Conservation (phyloP, 2,329 filamentous ascomycete genomes). For the Penicillium olsonii region DNA sequence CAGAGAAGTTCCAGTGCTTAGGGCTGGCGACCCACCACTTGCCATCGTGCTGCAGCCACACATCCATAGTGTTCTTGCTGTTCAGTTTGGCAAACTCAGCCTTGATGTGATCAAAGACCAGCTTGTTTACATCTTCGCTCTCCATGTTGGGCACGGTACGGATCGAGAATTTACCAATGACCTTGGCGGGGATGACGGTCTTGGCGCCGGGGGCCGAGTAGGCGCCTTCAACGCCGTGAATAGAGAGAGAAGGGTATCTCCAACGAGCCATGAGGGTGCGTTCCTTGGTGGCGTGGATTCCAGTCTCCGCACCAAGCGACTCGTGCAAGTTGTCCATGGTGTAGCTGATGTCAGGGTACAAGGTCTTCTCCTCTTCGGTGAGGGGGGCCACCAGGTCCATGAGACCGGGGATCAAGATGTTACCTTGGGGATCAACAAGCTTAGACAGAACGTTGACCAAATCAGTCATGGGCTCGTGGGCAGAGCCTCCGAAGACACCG, state of each 20-base stretch:
- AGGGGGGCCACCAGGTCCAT: conserved; percentile 89
- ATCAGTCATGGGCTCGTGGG: conserved; percentile 98
- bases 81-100: conserved; percentile 81
- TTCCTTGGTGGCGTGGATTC: conserved; percentile 87
- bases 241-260: conserved; percentile 88
- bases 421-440: conserved; percentile 85
- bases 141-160: conserved; percentile 98
- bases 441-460: conserved; percentile 77
- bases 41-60: conserved; percentile 81
- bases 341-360: conserved; percentile 91
- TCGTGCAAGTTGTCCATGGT: conserved; percentile 95
- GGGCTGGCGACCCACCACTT: conserved; percentile 99
- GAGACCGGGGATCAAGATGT: conserved; percentile 92
- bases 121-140: conserved; percentile 80
- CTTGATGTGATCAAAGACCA: conserved; percentile 81
- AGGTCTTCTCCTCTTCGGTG: conserved; percentile 77
- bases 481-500: conserved; percentile 93
- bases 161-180: conserved; percentile 97
- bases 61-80: conserved; percentile 88
- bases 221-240: conserved; percentile 93
- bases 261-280: conserved; percentile 91
- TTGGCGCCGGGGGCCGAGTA: conserved; percentile 93
- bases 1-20: conserved; percentile 98
- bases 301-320: conserved; percentile 84
- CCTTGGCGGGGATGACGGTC: conserved; percentile 97